A percentile compares a stretch with the other conserved stretches of the same genome.
Conservation (phyloP, 495 filamentous ascomycete species). For the Penicillium psychrofluorescens region DNA sequence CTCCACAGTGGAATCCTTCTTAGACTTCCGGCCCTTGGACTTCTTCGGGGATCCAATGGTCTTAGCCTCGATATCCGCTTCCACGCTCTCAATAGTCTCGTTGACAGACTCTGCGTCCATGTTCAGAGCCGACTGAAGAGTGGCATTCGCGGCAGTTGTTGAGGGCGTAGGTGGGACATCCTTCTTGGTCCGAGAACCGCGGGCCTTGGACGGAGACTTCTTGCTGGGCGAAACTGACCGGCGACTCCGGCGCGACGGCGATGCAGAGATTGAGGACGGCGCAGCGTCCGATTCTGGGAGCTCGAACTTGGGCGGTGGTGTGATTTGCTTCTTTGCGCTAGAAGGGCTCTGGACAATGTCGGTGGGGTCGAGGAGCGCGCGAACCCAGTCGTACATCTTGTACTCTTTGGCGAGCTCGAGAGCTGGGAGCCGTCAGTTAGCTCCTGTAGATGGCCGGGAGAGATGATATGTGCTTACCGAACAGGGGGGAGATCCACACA, state of each 20-base stretch:
- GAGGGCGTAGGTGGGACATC: constrained; percentile 36
- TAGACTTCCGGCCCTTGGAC: constrained; percentile 22
- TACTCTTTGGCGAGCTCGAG: constrained; percentile 80
- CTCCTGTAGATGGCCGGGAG: background rate
- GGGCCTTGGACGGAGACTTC: constrained; percentile 67
- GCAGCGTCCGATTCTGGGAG: constrained; percentile 13
- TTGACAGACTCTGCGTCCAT: constrained; percentile 22
- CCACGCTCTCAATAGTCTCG: constrained; percentile 19
- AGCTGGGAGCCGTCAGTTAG: constrained; percentile 40
- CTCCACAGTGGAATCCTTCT: constrained; percentile 26
- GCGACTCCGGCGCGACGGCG: constrained; percentile 37
- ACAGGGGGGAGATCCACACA: constrained; percentile 86
- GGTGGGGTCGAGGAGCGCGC: constrained; percentile 75
- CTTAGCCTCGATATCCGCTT: constrained; percentile 20
- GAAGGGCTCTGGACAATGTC: constrained; percentile 53
- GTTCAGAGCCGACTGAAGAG: constrained; percentile 43
- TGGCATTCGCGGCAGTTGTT: constrained; percentile 41
- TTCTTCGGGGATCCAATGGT: constrained; percentile 20
- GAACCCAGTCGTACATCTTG: constrained; percentile 77
- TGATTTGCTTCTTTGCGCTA: constrained; percentile 57
- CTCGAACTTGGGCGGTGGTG: constrained; percentile 62
- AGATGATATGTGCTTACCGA: constrained; percentile 46
- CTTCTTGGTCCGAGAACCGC: constrained; percentile 51
- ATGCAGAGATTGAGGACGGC: constrained; percentile 26
- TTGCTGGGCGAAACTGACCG: constrained; percentile 56